Evolutionary conservation across 1,139 yeast genomes (phyloP).

Genomic region (Geotrichum aggregatum): DNA sequence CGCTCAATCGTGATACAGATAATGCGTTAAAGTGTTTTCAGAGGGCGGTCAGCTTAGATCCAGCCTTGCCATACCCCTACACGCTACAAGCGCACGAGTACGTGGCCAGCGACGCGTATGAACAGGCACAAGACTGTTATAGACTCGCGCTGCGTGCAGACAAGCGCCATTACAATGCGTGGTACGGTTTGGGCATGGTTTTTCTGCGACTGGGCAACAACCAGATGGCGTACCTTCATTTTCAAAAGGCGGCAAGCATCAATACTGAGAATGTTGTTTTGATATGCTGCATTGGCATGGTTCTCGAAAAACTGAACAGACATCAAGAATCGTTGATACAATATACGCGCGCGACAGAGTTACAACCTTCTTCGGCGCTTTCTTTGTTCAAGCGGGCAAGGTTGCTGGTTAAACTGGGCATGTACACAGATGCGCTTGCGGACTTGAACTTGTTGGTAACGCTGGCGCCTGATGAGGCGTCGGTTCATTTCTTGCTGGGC

Average conservation of each 20-base stretch:
- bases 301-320: conserved; percentile 70
- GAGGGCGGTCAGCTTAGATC: conserved; percentile 67
- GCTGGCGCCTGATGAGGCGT: conserved; percentile 90
- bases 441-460: conserved; percentile 69
- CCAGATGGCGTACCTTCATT: conserved; percentile 79
- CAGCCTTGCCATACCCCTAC: conserved; percentile 60
- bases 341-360: conserved; percentile 65
- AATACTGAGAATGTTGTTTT: conserved; percentile 88
- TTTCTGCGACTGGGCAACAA: conserved; percentile 82
- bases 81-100: conserved; percentile 93
- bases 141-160: conserved; percentile 73
- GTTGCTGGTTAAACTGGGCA: conserved; percentile 64
- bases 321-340: conserved; percentile 72
- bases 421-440: conserved; percentile 64
- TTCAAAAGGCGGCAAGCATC: conserved; percentile 79
- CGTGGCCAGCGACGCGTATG: conserved; percentile 83
- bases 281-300: conserved; percentile 93
- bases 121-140: conserved; percentile 81
- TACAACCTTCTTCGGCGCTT: conserved; percentile 82
- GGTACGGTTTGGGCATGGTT: conserved; percentile 95
- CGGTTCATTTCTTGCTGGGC: conserved; percentile 85
- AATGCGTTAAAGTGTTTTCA: conserved; percentile 87
- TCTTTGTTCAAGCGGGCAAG: conserved; percentile 91
- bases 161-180: conserved; percentile 85
- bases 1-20: conserved; percentile 78